These are phyloP conservation scores for Plasmodium inui DNA, from an alignment of 169 alveolate genomes.

Conservation along the genomic window DNA sequence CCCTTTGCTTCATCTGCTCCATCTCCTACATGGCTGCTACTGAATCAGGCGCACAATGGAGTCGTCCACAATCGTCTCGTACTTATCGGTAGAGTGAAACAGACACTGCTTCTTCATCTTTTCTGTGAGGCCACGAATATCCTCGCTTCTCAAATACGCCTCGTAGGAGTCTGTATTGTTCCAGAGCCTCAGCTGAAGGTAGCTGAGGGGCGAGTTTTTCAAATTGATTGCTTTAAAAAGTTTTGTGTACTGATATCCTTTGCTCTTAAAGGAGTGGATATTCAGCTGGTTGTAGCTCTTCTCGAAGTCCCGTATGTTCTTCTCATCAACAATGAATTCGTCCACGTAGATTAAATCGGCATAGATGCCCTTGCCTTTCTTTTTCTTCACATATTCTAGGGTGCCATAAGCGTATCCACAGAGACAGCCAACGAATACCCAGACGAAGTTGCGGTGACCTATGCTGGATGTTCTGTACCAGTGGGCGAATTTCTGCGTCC, in stretches of 20 bases:
- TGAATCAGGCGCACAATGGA: slow-evolving; percentile 55
- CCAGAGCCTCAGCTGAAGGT: slow-evolving; percentile 78
- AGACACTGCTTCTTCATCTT: slow-evolving; percentile 21
- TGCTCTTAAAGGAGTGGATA: slow-evolving; percentile 75
- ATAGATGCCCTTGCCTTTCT: slow-evolving; percentile 82
- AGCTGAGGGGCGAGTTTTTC: slow-evolving; percentile 78
- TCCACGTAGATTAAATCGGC: slow-evolving; percentile 79
- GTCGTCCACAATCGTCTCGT: slow-evolving; percentile 55
- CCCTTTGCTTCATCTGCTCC: neutral
- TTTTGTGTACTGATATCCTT: slow-evolving; percentile 82
- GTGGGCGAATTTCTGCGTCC: slow-evolving; percentile 44
- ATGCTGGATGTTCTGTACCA: slow-evolving; percentile 81
- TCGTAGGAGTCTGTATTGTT: slow-evolving; percentile 19
- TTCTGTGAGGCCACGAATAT: neutral
- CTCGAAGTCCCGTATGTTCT: slow-evolving; percentile 76
- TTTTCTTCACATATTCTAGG: slow-evolving; percentile 51
- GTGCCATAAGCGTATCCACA: slow-evolving; percentile 83
- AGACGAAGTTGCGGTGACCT: slow-evolving; percentile 82
- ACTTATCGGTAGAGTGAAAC: slow-evolving; percentile 13
- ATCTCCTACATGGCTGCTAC: slow-evolving; percentile 26
- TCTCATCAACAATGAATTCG: slow-evolving; percentile 75
- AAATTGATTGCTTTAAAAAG: slow-evolving; percentile 81
- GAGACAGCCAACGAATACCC: slow-evolving; percentile 79
- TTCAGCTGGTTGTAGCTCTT: slow-evolving; percentile 78
- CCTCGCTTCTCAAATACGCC: neutral